Evolutionary conservation across 169 alveolate genomes (phyloP).

Genomic region (Theileria orientalis): DNA sequence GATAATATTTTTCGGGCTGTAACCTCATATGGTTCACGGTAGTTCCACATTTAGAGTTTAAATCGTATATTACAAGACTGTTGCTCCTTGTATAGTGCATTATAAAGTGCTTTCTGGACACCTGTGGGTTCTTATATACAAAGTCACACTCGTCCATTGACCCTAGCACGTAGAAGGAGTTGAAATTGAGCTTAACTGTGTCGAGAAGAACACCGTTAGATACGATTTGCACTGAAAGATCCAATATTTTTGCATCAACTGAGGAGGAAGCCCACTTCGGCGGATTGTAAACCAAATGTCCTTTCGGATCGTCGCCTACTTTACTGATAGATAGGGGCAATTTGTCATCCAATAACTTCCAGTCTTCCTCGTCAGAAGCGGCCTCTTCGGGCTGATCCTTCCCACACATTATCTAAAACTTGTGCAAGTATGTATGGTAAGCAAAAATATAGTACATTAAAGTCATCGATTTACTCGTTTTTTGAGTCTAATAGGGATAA

Average conservation of each 20-base stretch:
- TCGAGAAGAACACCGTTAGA: slow-evolving; percentile 50
- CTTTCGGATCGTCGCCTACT: slow-evolving; percentile 15
- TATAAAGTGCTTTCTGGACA: slow-evolving; percentile 59
- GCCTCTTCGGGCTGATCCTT: background rate
- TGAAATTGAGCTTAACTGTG: slow-evolving; percentile 20
- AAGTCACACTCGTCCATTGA: slow-evolving; percentile 63
- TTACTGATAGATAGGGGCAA: slow-evolving; percentile 18
- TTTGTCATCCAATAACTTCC: slow-evolving; percentile 15
- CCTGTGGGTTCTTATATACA: slow-evolving; percentile 55
- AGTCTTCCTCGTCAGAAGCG: slow-evolving; percentile 5
- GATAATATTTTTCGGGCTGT: slow-evolving; percentile 43
- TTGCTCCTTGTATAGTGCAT: slow-evolving; percentile 43
- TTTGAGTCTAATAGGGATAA: slow-evolving; percentile 23
- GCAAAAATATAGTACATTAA: background rate
- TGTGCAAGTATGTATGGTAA: background rate
- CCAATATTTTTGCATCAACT: slow-evolving; percentile 23
- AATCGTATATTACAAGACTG: slow-evolving; percentile 44
- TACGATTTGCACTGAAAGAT: slow-evolving; percentile 18
- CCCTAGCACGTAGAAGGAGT: slow-evolving; percentile 44
- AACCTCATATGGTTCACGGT: slow-evolving; percentile 49
- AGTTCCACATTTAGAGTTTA: slow-evolving; percentile 55
- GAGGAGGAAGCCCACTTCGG: slow-evolving; percentile 51
- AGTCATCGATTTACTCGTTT: background rate
- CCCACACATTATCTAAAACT: background rate
- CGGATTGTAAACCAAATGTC: slow-evolving; percentile 27